Base-by-base conservation (phyloP, 2,329 filamentous ascomycete genomes). In the Aspergillus eucalypticola region DNA sequence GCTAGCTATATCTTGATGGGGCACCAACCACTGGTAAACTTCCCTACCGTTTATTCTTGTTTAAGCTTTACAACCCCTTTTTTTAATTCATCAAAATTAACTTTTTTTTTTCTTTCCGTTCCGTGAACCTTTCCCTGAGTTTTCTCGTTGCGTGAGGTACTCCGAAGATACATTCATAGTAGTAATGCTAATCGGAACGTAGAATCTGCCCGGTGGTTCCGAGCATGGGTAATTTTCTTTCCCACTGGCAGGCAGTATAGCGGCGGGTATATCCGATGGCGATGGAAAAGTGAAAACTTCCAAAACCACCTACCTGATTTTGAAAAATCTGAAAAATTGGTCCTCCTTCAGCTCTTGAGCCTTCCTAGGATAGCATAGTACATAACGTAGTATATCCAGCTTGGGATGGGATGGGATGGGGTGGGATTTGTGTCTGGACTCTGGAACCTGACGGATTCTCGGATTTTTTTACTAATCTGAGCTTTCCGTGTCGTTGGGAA, bases 201-300 rank as follows among this genome's bases (percentile, higher is more conserved):
- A 44, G 39, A 19, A 42, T 35, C 15, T 15, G 32, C 10, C 32
- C 15, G 39, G 25, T 27, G 8, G 39, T 42, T 17, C 39, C 39
- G n/a, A 8, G 15, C 17, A 42, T 42, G 8, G 8, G 7, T n/a
- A 13, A 11, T 44, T 17, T 44, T 44, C 8, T 19, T 27, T 15
- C 25, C 25, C 25, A 8, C 25, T n/a, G 41, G 29, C 13, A 50
- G 10, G 19, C 48, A 41, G 35, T 25, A 61, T 54, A 48, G 35
- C 25, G 57, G 55, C 55, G 59, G 59, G 55, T 61, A 59, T 44
- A 55, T 42, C 55, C 59, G 56, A 59, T 59, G 29, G 17, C 25
- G 25, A 27, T 27, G 25, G 7, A 27, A 27, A 23, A 21, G 19
- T 21, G 19, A 21, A 21, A 27, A 27, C 25, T 27, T 27, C 25